Evolutionary conservation across 2,329 filamentous ascomycete genomes (phyloP), one percentile per base, ranked within the genome.

Genomic region (Podosphaera xanthii): DNA sequence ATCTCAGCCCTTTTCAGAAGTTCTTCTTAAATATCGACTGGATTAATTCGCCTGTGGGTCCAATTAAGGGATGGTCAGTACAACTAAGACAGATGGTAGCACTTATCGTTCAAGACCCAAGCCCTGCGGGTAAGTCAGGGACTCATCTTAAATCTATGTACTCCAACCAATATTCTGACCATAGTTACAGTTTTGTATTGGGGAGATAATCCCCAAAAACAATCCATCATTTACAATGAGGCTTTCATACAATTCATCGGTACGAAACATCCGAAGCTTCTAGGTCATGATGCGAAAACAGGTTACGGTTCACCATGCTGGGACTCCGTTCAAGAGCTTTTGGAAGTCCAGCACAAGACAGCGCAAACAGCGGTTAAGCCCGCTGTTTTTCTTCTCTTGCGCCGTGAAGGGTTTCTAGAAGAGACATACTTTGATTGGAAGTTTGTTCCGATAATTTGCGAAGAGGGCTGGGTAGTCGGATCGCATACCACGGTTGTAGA

Each of bases 341-440:
- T 92, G 63, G 73, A 77, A 22, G 80, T 74, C 61, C 87, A 86
- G 0, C 79, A 77, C 69, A 70, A 77, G 46, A 84, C 81, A 3
- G 87, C 86, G 0, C 82, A 89, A 71, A 84, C 86, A 0, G 88
- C 83, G 0, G 87, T 90, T 84, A 91, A 89, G 69, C 82, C 90
- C 63, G 87, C 92, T 65, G 85, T 91, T 62, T 81, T 80, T 60
- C 73, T 91, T 1, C 88, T 89, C 65, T 77, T 92, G 38, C 74
- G 77, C 54, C 79, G 87, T 6, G 79, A 80, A 62, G 79, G 81
- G 0, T 87, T 79, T 62, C 70, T 87, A 0, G 86, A 94, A 69
- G 87, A 92, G 67, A 82, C 84, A 0, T 91, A 86, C 67, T 91
- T 91, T 68, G 86, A 83, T 10, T 91, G 86, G 86, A 86, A 82